Evolutionary conservation across 805 yeast genomes (phyloP).

Genomic region (Hemisphaericaspora nanyangensis): DNA sequence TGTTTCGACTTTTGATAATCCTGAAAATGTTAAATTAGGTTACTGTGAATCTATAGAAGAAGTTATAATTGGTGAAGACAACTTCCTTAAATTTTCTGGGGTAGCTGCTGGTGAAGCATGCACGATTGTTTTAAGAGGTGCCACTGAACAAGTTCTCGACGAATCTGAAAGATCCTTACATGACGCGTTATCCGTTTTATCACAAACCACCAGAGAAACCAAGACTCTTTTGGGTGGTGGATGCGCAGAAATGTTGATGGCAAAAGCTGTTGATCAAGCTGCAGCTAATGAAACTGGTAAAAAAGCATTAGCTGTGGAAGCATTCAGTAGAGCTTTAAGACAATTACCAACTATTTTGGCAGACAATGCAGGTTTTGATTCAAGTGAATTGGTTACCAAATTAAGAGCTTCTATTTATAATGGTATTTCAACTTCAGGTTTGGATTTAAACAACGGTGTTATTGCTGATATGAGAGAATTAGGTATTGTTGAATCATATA

Average conservation of each 20-base stretch:
- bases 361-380: slow-evolving; percentile 95
- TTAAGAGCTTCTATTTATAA: slow-evolving; percentile 86
- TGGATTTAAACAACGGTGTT: slow-evolving; percentile 78
- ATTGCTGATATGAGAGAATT: slow-evolving; percentile 92
- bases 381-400: slow-evolving; percentile 86
- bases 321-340: slow-evolving; percentile 90
- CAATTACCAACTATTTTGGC: slow-evolving; percentile 94
- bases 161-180: slow-evolving; percentile 61
- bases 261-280: slow-evolving; percentile 89
- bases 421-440: slow-evolving; percentile 89
- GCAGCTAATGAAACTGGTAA: slow-evolving; percentile 93
- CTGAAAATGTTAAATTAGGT: slow-evolving; percentile 82
- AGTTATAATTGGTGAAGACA: slow-evolving; percentile 87
- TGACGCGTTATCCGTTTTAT: slow-evolving; percentile 91
- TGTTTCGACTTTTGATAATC: slow-evolving; percentile 91
- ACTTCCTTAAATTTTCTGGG: slow-evolving; percentile 90
- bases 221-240: slow-evolving; percentile 95
- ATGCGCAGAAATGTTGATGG: slow-evolving; percentile 86
- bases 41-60: slow-evolving; percentile 89
- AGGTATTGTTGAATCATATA: slow-evolving; percentile 90
- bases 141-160: slow-evolving; percentile 44
- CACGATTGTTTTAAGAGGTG: slow-evolving; percentile 80
- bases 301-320: slow-evolving; percentile 89
- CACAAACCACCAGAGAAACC: slow-evolving; percentile 91
- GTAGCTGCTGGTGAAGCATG: slow-evolving; percentile 95